Evolutionary conservation across 371 early-diverging fungal species (phyloP).

Genomic region (Rhizopus stolonifer): DNA sequence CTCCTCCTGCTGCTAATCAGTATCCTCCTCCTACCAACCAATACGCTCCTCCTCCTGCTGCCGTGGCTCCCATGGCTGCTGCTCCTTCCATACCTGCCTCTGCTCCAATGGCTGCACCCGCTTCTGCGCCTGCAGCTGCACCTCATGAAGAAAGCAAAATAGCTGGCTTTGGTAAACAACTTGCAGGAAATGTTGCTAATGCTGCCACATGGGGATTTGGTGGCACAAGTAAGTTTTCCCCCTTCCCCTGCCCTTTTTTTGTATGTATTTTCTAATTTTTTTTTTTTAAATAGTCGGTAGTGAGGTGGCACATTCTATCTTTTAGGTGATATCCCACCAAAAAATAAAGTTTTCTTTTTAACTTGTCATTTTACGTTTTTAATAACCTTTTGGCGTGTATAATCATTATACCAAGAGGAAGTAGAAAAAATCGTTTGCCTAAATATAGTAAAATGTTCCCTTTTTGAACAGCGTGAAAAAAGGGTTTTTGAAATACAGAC

Average conservation of each 20-base stretch:
- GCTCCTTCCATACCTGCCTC: background rate
- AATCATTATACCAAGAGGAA: too few species aligned
- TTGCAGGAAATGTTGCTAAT: constrained; percentile 32
- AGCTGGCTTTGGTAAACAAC: constrained; percentile 21
- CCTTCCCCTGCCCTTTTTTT: background rate
- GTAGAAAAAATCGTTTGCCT: too few species aligned
- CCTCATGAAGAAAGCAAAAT: constrained; percentile 21
- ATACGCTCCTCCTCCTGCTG: constrained; percentile 18
- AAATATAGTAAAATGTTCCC: too few species aligned
- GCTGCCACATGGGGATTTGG: constrained; percentile 50
- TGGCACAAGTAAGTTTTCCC: constrained; percentile 33
- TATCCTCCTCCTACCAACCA: constrained; percentile 14
- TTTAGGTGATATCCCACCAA: too few species aligned
- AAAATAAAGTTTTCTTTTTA: too few species aligned
- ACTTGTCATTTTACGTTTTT: too few species aligned
- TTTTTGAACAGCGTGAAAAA: too few species aligned
- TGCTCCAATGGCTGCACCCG: constrained; percentile 16
- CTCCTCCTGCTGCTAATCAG: constrained; percentile 22
- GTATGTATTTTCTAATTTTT: constrained; percentile 4
- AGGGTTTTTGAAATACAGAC: background rate
- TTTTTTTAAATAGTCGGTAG: constrained; percentile 33
- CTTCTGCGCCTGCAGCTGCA: constrained; percentile 15
- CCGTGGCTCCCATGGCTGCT: background rate
- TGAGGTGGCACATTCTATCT: constrained; percentile 29
- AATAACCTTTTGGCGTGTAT: too few species aligned